Evolutionary conservation across 306 rosid species (phyloP), one percentile per base, ranked within the genome.

Genomic region (Arachis stenosperma): DNA sequence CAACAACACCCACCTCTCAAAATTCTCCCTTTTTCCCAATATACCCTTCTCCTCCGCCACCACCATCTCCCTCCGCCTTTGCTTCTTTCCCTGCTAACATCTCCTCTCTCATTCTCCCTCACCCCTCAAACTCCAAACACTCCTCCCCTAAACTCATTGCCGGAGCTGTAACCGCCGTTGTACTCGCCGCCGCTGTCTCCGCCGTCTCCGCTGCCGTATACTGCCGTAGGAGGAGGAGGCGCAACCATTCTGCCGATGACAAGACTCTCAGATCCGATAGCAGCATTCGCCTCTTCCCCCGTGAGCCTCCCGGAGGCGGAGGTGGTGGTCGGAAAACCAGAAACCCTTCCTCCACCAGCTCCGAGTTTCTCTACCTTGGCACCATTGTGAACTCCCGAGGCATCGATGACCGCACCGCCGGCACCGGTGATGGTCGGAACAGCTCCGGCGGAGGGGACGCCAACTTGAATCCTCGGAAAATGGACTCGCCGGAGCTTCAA

Each of bases 71-170:
- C 5, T 81, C 90, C 1, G 56, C 84, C 36, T 86, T 81, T 29
- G 97, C 93, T 8, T 82, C 98, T 27, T 93, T 90, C 81, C 98
- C 98, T 3, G 97, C 97, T 2, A 94, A 94, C 62, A 91, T 94
- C 43, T 91, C 99, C 60, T 89, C 97, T 12, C 91, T 94, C 22
- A 88, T 86, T 17, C 65, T 91, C 52, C 99, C 99, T 11, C 84
- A 79, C 10, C 1, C 90, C 15, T 63, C 85, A 3, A 59, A 77
- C 1, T 4, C 83, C 56, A 74, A 73, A 29, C 74, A 85, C 10
- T 65, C 76, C 5, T 79, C 95, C n/a, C 42, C 65, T 15, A 86
- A 85, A 43, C 80, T 88, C 61, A 48, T 84, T 39, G 84, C 80
- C 3, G 59, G 85, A 48, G 67, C 89, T 33, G 65, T 88, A 75